Base-by-base conservation (phyloP, 2,329 filamentous ascomycete species). In the Colletotrichum viniferum region DNA sequence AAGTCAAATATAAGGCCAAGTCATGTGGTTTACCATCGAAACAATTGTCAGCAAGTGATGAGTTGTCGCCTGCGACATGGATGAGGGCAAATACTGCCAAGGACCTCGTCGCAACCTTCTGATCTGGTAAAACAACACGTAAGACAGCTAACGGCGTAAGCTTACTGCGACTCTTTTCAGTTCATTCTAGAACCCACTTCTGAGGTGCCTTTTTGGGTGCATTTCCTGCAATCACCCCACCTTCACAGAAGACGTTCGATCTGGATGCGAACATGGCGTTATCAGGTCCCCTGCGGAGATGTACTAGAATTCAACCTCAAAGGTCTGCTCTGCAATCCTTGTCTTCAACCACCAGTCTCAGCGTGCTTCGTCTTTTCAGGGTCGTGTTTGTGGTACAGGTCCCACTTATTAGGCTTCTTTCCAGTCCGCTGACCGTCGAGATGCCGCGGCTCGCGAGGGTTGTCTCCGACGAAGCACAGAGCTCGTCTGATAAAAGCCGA, bases 401-500 rank as follows among this genome's bases (percentile, higher is more conserved):
- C 64, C 64, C 64, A 56, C 48, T 56, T 58, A 67, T 67, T 67
- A 67, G 61, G 34, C 61, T 67, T n/a, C 64, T 67, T 38, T 26
- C 64, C 21, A 36, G 12, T 52, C 56, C 64, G 64, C 26, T 34
- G n/a, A 18, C 64, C 64, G 43, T 58, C 24, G 30, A 36, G 28
- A 67, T 56, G 64, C 64, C 64, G 64, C 64, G 64, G 48, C 64
- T 67, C 18, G 64, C 64, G 48, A 67, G 12, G 30, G 43, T 34
- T 67, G 30, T 63, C 34, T 36, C 64, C 64, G 64, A 67, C 43
- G 18, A 12, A 34, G 30, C 43, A 67, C 28, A 56, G 48, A 56
- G 66, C 24, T 34, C 66, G 66, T 69, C 66, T 69, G 55, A 69
- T 69, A 48, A 61, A 43, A 28, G 55, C 66, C 66, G 64, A 69